Percentiles rank a stretch among this genome's conserved stretches.
These are phyloP conservation scores for Sugiyamaella paludigena DNA, from an alignment of 1,139 yeast species.

Conservation along the genomic window DNA sequence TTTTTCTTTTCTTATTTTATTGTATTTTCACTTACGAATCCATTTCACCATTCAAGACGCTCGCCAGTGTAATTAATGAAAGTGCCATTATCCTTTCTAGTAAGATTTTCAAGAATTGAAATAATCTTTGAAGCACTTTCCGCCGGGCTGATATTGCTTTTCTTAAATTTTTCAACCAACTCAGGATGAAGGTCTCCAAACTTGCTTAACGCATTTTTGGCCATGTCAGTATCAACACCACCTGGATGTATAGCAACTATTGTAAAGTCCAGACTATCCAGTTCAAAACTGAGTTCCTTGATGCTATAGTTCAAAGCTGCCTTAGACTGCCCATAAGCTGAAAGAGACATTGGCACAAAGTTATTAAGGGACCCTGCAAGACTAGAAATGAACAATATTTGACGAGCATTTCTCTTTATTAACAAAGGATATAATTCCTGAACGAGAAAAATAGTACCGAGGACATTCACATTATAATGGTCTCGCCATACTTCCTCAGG, in stretches of 20 bases:
- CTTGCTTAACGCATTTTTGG: slow-evolving; percentile 9
- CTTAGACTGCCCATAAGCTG: slow-evolving; percentile 41
- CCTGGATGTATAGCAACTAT: slow-evolving; percentile 39
- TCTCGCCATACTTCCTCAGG: slow-evolving; percentile 3
- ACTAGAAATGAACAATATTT: slow-evolving; percentile 30
- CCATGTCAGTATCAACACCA: slow-evolving; percentile 36
- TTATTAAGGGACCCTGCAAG: slow-evolving; percentile 31
- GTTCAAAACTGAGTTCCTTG: slow-evolving; percentile 30
- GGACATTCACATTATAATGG: slow-evolving; percentile 25
- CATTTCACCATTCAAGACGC: slow-evolving; percentile 6
- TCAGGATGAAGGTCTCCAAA: slow-evolving; percentile 1
- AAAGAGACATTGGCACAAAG: slow-evolving; percentile 18
- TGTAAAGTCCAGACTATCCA: slow-evolving; percentile 28
- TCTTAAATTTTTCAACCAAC: background rate
- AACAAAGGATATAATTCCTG: slow-evolving; percentile 30
- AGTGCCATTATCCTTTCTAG: slow-evolving; percentile 14
- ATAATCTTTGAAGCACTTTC: slow-evolving; percentile 16
- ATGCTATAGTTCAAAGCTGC: slow-evolving; percentile 39
- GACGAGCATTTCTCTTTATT: slow-evolving; percentile 22
- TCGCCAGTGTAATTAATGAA: slow-evolving; percentile 18
- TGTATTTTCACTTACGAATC: too few relatives aligned
- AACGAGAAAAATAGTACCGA: slow-evolving; percentile 30
- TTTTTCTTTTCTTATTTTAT: too few relatives aligned
- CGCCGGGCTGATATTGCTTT: background rate
- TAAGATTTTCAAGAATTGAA: slow-evolving; percentile 11